Percentiles rank a stretch among this genome's conserved stretches.
These are phyloP conservation scores for Multifurca ochricompacta DNA, from an alignment of 768 basidiomycete genomes.

Conservation along the genomic window DNA sequence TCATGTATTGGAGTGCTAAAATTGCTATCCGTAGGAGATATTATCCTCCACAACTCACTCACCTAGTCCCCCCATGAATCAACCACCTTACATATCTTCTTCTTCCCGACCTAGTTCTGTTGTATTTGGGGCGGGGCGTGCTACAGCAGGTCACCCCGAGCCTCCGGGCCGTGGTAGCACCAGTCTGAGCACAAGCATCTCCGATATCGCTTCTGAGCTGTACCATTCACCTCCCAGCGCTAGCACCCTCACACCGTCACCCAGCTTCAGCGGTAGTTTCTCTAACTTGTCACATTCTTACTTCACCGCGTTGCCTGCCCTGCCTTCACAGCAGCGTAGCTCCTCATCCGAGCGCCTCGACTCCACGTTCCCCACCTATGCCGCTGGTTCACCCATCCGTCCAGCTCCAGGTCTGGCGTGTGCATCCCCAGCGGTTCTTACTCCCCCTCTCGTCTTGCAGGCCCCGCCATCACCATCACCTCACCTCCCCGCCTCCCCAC, in stretches of 20 bases:
- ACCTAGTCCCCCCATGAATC: constrained; percentile 3
- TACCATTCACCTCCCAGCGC: not conserved
- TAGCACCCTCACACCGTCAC: not conserved
- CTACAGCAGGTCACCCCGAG: not conserved
- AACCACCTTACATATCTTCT: not conserved
- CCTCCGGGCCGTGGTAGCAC: constrained; percentile 6
- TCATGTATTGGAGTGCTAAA: not conserved
- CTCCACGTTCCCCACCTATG: not conserved
- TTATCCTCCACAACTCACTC: not conserved
- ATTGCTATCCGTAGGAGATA: not conserved
- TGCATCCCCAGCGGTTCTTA: not conserved
- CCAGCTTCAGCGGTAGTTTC: not conserved
- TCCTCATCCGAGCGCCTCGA: not conserved
- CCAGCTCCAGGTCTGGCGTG: not conserved
- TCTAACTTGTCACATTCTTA: not conserved
- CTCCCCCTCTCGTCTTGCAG: not conserved
- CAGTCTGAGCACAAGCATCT: not conserved
- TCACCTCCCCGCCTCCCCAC: not conserved
- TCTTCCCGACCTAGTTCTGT: not conserved
- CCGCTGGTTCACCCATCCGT: not conserved
- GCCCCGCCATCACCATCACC: not conserved
- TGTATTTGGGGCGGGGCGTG: not conserved
- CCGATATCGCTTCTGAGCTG: not conserved
- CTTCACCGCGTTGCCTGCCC: not conserved
- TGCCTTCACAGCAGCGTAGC: not conserved